Evolutionary conservation across 768 basidiomycete genomes (phyloP), one percentile per base, ranked within the genome.

Genomic region (Trametopsis cervina): DNA sequence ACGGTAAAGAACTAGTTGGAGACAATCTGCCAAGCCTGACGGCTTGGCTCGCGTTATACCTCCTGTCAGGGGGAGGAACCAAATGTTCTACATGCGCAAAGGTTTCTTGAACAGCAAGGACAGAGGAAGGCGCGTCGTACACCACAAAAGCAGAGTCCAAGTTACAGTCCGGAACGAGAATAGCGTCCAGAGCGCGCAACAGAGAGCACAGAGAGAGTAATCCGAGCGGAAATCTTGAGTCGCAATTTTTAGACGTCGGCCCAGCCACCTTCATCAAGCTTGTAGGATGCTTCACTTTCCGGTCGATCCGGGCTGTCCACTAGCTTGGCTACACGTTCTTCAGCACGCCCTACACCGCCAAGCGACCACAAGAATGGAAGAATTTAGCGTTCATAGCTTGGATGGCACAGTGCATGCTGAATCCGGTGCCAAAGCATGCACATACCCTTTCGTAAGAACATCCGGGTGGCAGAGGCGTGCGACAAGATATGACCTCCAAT

Each of bases 221-320:
- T n/a, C n/a, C n/a, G n/a, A n/a, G n/a, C n/a, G n/a, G n/a, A n/a
- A n/a, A n/a, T n/a, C n/a, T n/a, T n/a, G n/a, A n/a, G n/a, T n/a
- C n/a, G n/a, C n/a, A n/a, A n/a, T n/a, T n/a, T n/a, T 42, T 20
- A 42, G n/a, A 91, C 80, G 60, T 92, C 89, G 17, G 80, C 75
- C 89, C 89, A 92, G 24, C 89, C 89, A 33, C 89, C 89, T 72
- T 91, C 89, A 59, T 91, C 88, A 23, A 92, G 70, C 63, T 91
- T 92, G 66, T 92, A 92, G 3, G 89, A 88, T 6, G 90, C 89
- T 65, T 92, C 89, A 61, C 87, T 89, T 66, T 92, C 89, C 15
- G 89, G 89, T 40, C 83, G 76, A 58, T 92, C 89, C 4, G 89
- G 89, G 57, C 88, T 90, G 62, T 92, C 89, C 22, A 92, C 90